Percentiles rank a stretch among this genome's conserved stretches.
These are phyloP conservation scores for Medicago ruthenica DNA, from an alignment of 306 rosid species.

Conservation along the genomic window DNA sequence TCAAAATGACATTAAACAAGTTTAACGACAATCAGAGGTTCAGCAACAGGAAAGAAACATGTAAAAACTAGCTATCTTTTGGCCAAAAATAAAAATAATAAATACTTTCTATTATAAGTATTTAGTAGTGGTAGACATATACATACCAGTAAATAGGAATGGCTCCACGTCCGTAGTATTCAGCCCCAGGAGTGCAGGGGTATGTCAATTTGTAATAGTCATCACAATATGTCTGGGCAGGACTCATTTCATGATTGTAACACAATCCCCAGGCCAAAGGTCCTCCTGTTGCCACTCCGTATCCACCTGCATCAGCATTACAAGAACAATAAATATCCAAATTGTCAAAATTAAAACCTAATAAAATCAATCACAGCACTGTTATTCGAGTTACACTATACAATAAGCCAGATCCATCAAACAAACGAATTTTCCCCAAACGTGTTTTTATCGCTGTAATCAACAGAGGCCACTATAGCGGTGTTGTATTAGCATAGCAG, in stretches of 20 bases:
- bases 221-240: constrained; percentile 85
- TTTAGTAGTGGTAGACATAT: neutral
- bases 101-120: neutral
- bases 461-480: neutral
- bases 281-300: constrained; percentile 98
- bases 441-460: neutral
- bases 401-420: constrained; percentile 10
- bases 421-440: constrained; percentile 24
- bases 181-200: constrained; percentile 91
- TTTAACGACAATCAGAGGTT: constrained; percentile 1
- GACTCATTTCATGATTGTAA: constrained; percentile 95
- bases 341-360: constrained; percentile 10
- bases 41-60: constrained; percentile 7
- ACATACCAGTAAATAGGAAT: constrained; percentile 88
- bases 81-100: constrained; percentile 12
- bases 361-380: constrained; percentile 13
- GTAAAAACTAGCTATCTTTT: neutral
- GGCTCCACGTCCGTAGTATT: constrained; percentile 98
- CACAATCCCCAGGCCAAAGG: constrained; percentile 96
- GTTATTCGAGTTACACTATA: neutral
- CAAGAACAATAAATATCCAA: constrained; percentile 18
- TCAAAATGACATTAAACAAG: constrained; percentile 7
- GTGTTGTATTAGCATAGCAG: neutral
- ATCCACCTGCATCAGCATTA: constrained; percentile 74
- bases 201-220: constrained; percentile 78